Conservation (phyloP, 345 rosid genomes). For the Gossypium australe region DNA sequence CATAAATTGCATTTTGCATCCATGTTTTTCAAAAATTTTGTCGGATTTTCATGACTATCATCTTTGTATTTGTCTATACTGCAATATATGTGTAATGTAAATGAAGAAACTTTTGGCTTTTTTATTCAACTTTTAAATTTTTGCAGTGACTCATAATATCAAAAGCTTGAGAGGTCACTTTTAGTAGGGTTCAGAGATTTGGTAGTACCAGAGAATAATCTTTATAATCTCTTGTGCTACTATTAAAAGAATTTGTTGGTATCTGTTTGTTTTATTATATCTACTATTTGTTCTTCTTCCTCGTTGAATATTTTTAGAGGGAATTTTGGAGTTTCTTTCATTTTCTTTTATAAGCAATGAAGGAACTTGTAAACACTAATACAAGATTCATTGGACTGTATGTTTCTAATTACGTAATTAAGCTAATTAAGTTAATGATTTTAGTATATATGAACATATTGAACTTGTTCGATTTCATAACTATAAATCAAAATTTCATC, state of each 20-base stretch:
- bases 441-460: no score
- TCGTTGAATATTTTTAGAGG: neutral
- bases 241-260: neutral
- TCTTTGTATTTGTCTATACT: neutral
- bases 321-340: neutral
- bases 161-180: neutral
- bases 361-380: no score
- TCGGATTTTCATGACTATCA: neutral
- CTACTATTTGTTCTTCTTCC: neutral
- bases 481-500: no score
- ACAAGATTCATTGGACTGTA: no score
- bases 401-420: no score
- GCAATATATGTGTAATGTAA: neutral
- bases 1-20: constrained; percentile 14
- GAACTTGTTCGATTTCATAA: no score
- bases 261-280: constrained; percentile 1
- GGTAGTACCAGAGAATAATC: constrained; percentile 2
- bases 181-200: neutral
- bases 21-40: constrained; percentile 2
- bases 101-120: neutral
- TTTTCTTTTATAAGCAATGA: neutral
- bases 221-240: neutral
- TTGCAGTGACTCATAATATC: neutral
- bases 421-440: no score
- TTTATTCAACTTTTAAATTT: neutral